Evolutionary conservation across 306 rosid genomes (phyloP).

Genomic region (Hippophae gyantsensis): DNA sequence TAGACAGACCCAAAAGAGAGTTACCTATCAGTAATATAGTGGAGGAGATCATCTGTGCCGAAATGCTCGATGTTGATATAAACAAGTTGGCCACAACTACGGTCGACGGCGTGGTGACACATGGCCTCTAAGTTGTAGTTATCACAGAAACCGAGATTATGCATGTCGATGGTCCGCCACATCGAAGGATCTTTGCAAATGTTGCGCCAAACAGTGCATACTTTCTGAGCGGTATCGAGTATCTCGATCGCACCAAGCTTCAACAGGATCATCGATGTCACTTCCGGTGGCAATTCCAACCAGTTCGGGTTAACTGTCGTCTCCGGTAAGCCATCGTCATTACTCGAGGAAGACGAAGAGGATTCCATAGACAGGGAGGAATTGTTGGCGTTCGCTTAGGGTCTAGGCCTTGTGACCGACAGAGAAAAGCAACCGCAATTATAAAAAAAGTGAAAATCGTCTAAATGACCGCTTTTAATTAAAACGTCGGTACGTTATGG

Average conservation of each 20-base stretch:
- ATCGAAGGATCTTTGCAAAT: constrained; percentile 45
- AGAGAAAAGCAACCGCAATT: no score
- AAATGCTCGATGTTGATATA: constrained; percentile 36
- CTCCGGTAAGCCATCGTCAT: no score
- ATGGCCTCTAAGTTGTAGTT: constrained; percentile 15
- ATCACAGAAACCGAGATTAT: not conserved
- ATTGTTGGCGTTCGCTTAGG: no score
- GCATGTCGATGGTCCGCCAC: constrained; percentile 49
- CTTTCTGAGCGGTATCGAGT: constrained; percentile 27
- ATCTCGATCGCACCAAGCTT: constrained; percentile 37
- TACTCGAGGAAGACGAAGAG: no score
- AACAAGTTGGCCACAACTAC: constrained; percentile 36
- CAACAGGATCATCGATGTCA: constrained; percentile 29
- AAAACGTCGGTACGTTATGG: no score
- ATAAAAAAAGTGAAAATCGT: no score
- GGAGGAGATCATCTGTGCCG: constrained; percentile 37
- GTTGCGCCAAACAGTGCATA: constrained; percentile 47
- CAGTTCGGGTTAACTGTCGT: constrained; percentile 18
- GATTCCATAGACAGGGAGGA: no score
- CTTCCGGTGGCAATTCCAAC: constrained; percentile 49
- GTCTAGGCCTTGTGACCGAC: no score
- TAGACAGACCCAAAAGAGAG: not conserved
- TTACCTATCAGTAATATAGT: constrained; percentile 36
- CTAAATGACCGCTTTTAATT: no score
- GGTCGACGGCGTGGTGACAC: constrained; percentile 45